A percentile compares a stretch with the other conserved stretches of the same genome.
These are phyloP conservation scores for Ramalina intermedia DNA, from an alignment of 495 filamentous ascomycete genomes.

Conservation along the genomic window DNA sequence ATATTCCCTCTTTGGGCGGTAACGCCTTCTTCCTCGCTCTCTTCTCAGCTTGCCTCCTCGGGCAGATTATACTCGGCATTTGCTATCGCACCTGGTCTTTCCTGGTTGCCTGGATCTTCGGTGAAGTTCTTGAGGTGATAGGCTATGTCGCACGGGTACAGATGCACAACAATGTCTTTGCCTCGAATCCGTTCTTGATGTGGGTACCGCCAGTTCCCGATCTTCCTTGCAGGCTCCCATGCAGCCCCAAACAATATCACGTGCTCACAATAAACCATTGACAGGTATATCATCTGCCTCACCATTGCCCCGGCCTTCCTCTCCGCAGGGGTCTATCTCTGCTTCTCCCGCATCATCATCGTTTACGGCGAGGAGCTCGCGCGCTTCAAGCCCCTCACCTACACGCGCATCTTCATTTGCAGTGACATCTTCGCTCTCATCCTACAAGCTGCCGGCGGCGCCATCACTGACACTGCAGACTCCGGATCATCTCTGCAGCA, in stretches of 20 bases:
- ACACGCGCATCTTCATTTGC: slow-evolving; percentile 35
- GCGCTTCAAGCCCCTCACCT: slow-evolving; percentile 36
- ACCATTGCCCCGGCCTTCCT: slow-evolving; percentile 54
- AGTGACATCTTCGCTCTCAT: slow-evolving; percentile 50
- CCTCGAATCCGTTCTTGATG: slow-evolving; percentile 18
- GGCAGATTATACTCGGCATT: slow-evolving; percentile 19
- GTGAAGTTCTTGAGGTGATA: slow-evolving; percentile 22
- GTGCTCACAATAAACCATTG: not conserved
- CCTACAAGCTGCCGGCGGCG: slow-evolving; percentile 49
- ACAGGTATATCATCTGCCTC: slow-evolving; percentile 33
- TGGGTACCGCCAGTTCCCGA: too few relatives aligned
- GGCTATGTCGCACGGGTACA: slow-evolving; percentile 23
- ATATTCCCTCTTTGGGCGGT: slow-evolving; percentile 23
- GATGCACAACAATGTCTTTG: slow-evolving; percentile 23
- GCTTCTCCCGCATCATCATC: slow-evolving; percentile 42
- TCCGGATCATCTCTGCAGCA: slow-evolving; percentile 14
- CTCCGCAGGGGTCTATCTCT: slow-evolving; percentile 50
- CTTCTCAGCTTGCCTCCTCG: slow-evolving; percentile 17
- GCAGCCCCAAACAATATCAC: not conserved
- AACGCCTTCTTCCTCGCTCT: slow-evolving; percentile 24
- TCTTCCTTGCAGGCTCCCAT: not conserved
- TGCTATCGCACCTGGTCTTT: slow-evolving; percentile 21
- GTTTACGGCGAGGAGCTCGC: slow-evolving; percentile 45
- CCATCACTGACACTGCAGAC: slow-evolving; percentile 32
- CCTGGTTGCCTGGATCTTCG: slow-evolving; percentile 15